Conservation (phyloP, 2,329 filamentous ascomycete species). For the Cladosporium phlei region DNA sequence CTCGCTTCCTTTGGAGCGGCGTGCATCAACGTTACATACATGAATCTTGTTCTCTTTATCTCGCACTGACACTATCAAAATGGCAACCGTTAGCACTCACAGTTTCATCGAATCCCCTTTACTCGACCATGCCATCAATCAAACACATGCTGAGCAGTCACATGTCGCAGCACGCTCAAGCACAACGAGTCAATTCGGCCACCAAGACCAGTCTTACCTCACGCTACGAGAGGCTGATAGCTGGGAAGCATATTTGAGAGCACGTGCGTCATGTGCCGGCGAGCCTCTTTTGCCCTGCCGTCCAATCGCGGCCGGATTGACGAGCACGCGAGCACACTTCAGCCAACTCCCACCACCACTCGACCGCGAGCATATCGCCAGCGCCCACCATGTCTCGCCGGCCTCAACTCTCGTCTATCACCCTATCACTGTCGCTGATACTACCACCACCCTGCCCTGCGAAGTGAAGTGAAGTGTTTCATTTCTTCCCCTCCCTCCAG, state of each 20-base stretch:
- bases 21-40: neutral
- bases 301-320: slow-evolving; percentile 6
- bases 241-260: neutral
- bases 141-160: too few relatives aligned
- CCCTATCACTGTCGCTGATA: neutral
- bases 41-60: neutral
- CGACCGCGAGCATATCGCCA: neutral
- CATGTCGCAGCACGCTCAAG: too few relatives aligned
- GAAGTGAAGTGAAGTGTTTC: too few relatives aligned
- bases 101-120: neutral
- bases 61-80: too few relatives aligned
- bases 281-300: too few relatives aligned
- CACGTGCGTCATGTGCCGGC: slow-evolving; percentile 11
- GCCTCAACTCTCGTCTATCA: neutral
- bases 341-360: neutral
- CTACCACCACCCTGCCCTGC: neutral
- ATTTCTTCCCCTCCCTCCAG: too few relatives aligned
- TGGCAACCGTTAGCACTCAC: neutral
- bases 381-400: slow-evolving; percentile 6
- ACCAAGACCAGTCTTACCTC: too few relatives aligned
- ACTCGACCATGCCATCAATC: neutral
- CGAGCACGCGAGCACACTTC: slow-evolving; percentile 10
- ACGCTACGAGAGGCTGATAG: too few relatives aligned
- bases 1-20: too few relatives aligned
- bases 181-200: too few relatives aligned